A percentile compares a stretch with the other conserved stretches of the same genome.
Conservation (phyloP, 2,329 filamentous ascomycete genomes). For the Aschersonia sp. region DNA sequence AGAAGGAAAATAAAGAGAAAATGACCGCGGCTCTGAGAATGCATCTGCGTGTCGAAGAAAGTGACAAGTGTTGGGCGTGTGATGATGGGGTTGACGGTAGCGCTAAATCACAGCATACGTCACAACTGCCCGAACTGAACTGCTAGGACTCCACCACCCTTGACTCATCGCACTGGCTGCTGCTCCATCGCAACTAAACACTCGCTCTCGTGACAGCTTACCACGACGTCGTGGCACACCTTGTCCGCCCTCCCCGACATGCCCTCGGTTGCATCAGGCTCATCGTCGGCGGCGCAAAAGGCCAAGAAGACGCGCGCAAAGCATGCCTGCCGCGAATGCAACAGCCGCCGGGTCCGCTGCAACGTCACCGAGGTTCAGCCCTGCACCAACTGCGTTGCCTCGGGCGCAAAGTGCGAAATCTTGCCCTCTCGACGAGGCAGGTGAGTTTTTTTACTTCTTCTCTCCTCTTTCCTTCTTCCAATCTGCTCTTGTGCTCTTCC, state of each 20-base stretch:
- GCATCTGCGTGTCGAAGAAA: no score
- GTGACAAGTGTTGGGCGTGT: no score
- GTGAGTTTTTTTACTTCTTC: conserved; percentile 6
- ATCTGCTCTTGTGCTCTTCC: background rate
- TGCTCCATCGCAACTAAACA: no score
- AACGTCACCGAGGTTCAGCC: conserved; percentile 19
- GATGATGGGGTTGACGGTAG: no score
- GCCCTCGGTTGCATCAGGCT: background rate
- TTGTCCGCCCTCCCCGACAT: no score
- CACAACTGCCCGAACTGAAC: no score
- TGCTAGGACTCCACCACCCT: no score
- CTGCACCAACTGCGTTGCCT: conserved; percentile 16
- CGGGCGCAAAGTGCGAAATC: conserved; percentile 15
- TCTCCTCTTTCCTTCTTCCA: background rate
- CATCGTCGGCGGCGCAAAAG: background rate
- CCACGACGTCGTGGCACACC: no score
- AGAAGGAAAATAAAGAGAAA: background rate
- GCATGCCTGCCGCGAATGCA: conserved; percentile 20
- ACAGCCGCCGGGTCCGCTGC: conserved; percentile 19
- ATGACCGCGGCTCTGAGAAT: no score
- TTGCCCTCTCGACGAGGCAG: conserved; percentile 19
- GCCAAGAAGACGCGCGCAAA: conserved; percentile 21
- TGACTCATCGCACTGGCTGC: no score
- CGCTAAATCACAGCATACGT: no score
- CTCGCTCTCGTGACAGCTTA: no score